Percentiles rank a stretch among this genome's conserved stretches.
Evolutionary conservation across 768 basidiomycete genomes (phyloP).

Genomic region (Thelephora aurantiotincta): DNA sequence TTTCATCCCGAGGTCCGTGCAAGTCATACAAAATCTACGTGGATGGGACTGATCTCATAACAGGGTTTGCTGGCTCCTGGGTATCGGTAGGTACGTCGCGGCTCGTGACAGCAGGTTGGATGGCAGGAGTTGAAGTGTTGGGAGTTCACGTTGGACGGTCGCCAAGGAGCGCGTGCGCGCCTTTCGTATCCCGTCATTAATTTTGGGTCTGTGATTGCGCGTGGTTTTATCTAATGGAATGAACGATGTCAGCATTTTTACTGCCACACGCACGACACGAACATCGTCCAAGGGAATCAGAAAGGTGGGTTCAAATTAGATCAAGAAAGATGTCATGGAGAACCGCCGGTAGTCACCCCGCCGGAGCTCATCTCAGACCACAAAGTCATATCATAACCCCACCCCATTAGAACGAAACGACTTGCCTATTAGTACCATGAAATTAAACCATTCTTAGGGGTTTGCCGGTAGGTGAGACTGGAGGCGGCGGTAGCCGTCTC

Average conservation of each 20-base stretch:
- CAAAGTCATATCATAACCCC: conserved; percentile 60
- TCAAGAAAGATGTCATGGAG: conserved; percentile 62
- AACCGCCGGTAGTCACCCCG: conserved; percentile 19
- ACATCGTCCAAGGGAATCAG: not conserved
- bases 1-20: conserved; percentile 34
- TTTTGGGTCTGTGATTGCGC: too few species aligned
- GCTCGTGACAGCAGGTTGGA: conserved; percentile 27
- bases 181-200: too few species aligned
- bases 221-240: too few species aligned
- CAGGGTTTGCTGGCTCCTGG: conserved; percentile 57
- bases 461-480: not conserved
- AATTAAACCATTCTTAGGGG: too few species aligned
- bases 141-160: too few species aligned
- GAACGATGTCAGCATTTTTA: too few species aligned
- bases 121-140: too few species aligned
- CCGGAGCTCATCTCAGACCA: conserved; percentile 55
- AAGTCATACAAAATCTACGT: not conserved
- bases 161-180: too few species aligned
- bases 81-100: conserved; percentile 62
- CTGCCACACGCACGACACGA: too few species aligned
- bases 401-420: conserved; percentile 2
- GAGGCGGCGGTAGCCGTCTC: not conserved
- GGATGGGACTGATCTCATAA: not conserved
- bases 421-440: conserved; percentile 4
- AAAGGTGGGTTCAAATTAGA: conserved; percentile 66